Conservation (phyloP, 2,329 filamentous ascomycete genomes). For the Diaporthe batatas region DNA sequence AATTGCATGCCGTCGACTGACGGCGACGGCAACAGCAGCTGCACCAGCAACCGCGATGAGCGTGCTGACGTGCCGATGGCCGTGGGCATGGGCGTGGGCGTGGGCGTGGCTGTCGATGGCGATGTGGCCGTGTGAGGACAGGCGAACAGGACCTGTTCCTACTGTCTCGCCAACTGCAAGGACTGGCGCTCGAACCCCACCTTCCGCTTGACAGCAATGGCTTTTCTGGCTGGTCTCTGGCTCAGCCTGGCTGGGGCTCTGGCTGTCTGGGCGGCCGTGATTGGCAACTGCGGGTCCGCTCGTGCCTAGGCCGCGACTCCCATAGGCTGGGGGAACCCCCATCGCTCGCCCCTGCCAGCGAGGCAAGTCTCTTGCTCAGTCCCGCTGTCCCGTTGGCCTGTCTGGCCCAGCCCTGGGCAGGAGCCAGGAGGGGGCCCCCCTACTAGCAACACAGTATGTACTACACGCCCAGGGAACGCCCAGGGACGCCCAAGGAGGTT, state of each 20-base stretch:
- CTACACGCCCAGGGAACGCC: not conserved
- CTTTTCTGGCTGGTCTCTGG: slow-evolving; percentile 6
- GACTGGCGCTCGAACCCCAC: slow-evolving; percentile 5
- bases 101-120: not conserved
- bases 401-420: slow-evolving; percentile 7
- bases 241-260: slow-evolving; percentile 22
- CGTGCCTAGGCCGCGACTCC: not conserved
- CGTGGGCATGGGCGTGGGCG: no score
- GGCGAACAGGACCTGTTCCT: not conserved
- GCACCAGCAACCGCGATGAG: not conserved
- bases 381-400: not conserved
- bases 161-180: not conserved
- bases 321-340: slow-evolving; percentile 7
- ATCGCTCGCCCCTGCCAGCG: slow-evolving; percentile 27
- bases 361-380: not conserved
- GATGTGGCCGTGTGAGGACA: not conserved
- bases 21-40: not conserved
- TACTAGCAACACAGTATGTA: slow-evolving; percentile 15
- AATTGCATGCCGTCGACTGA: no score
- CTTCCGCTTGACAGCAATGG: slow-evolving; percentile 26
- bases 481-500: not conserved
- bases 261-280: slow-evolving; percentile 7
- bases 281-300: slow-evolving; percentile 16
- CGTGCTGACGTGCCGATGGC: not conserved
- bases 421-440: slow-evolving; percentile 14